phyloP scores from a whole-genome alignment of 768 basidiomycete genomes.

The Podaxis sp. region DNA sequence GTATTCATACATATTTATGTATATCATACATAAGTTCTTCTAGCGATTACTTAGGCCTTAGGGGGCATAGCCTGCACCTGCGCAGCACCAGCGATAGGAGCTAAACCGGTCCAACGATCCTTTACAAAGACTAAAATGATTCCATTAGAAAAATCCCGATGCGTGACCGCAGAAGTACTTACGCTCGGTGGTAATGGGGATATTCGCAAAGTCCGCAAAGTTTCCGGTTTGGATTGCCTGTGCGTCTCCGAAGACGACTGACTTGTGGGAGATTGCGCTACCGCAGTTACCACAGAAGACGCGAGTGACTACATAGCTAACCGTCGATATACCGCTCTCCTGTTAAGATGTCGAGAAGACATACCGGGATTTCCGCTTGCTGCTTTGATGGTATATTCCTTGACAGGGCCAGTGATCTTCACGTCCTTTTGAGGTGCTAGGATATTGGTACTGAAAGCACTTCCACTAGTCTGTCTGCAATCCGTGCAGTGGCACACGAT shows the following conservation, averaged over 20 bases:
- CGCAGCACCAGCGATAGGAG: slow-evolving; percentile 23
- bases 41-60: background rate
- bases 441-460: slow-evolving; percentile 39
- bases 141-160: background rate
- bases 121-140: slow-evolving; percentile 32
- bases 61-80: slow-evolving; percentile 23
- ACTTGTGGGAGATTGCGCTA: slow-evolving; percentile 35
- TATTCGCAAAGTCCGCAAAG: slow-evolving; percentile 29
- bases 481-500: slow-evolving; percentile 38
- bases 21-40: background rate
- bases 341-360: background rate
- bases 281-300: slow-evolving; percentile 40
- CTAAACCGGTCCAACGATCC: slow-evolving; percentile 31
- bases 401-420: slow-evolving; percentile 33
- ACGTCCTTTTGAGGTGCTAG: slow-evolving; percentile 33
- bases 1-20: background rate
- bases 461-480: slow-evolving; percentile 38
- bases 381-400: slow-evolving; percentile 29
- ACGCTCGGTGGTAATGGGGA: slow-evolving; percentile 33
- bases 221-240: slow-evolving; percentile 40
- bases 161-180: slow-evolving; percentile 13
- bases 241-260: slow-evolving; percentile 31
- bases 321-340: background rate
- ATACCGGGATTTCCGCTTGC: slow-evolving; percentile 34
- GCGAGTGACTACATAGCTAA: slow-evolving; percentile 27